Conservation (phyloP, 176 grass and related monocot genomes). For the Phragmites australis region DNA sequence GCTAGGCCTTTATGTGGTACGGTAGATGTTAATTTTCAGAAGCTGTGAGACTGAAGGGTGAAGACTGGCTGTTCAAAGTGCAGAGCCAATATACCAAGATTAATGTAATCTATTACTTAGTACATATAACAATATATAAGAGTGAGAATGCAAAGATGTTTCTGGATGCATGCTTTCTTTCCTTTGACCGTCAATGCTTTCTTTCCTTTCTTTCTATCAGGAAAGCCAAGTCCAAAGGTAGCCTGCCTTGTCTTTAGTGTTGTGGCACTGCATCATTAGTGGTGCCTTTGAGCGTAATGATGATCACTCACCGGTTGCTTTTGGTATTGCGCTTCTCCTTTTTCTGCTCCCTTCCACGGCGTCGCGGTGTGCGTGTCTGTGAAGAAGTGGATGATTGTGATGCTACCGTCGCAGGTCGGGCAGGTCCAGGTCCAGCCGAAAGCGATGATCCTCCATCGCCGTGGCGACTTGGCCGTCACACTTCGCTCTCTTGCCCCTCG, state of each 20-base stretch:
- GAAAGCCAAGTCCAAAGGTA: neutral
- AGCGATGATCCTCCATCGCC: slow-evolving; percentile 8
- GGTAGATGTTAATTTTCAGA: neutral
- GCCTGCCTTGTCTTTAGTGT: neutral
- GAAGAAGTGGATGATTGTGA: neutral
- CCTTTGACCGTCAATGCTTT: slow-evolving; percentile 1
- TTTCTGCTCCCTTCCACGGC: neutral
- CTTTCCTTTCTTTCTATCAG: neutral
- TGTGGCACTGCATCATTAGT: neutral
- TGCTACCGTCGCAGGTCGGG: neutral
- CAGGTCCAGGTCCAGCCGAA: neutral
- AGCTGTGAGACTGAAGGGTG: neutral
- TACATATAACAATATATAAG: neutral
- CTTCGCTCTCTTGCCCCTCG: neutral
- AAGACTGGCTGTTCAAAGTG: neutral
- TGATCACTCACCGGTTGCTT: slow-evolving; percentile 14
- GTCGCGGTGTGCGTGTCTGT: neutral
- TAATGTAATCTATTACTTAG: neutral
- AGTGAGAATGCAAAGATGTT: neutral
- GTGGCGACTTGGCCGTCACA: neutral
- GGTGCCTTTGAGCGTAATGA: slow-evolving; percentile 1
- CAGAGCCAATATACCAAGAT: neutral
- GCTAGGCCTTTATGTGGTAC: neutral
- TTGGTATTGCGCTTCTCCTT: slow-evolving; percentile 30
- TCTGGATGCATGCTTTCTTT: slow-evolving; percentile 15